A percentile compares a stretch with the other conserved stretches of the same genome.
phyloP scores from a whole-genome alignment of 75 land plant species.

The Picea glauca region DNA sequence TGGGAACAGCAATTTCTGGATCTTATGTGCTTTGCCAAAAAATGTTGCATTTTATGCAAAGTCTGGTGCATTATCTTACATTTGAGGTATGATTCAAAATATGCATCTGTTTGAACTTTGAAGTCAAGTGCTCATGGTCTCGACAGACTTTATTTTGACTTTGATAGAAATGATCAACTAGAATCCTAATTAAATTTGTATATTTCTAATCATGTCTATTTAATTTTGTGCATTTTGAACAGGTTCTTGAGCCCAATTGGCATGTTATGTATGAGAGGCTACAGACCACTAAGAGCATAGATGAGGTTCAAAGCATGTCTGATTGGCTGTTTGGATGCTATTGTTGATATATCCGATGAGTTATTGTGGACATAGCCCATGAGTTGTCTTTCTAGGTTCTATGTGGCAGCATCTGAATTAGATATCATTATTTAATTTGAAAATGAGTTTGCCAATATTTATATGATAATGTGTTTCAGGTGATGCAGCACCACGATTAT shows the following conservation, averaged over 20 bases:
- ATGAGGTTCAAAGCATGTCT: slow-evolving; percentile 57
- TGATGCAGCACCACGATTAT: slow-evolving; percentile 87
- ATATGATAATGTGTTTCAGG: slow-evolving; percentile 43
- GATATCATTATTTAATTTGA: background rate
- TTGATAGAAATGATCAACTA: background rate
- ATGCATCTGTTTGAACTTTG: no score
- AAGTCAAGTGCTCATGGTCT: background rate
- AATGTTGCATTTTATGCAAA: slow-evolving; percentile 96
- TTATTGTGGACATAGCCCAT: background rate
- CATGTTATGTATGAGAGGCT: slow-evolving; percentile 86
- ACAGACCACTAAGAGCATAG: slow-evolving; percentile 85
- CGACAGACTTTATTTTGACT: background rate
- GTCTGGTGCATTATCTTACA: slow-evolving; percentile 89
- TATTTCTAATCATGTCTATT: background rate
- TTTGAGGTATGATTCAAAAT: slow-evolving; percentile 65
- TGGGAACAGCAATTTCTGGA: slow-evolving; percentile 77
- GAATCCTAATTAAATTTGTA: background rate
- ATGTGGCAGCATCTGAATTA: background rate
- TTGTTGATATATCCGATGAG: slow-evolving; percentile 1
- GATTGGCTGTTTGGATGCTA: background rate
- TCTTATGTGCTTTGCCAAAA: slow-evolving; percentile 92
- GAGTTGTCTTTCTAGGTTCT: background rate
- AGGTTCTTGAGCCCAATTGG: slow-evolving; percentile 99
- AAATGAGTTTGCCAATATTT: background rate
- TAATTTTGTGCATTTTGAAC: background rate